Conservation (phyloP, 768 basidiomycete species). For the Phaeolepiota aurea region DNA sequence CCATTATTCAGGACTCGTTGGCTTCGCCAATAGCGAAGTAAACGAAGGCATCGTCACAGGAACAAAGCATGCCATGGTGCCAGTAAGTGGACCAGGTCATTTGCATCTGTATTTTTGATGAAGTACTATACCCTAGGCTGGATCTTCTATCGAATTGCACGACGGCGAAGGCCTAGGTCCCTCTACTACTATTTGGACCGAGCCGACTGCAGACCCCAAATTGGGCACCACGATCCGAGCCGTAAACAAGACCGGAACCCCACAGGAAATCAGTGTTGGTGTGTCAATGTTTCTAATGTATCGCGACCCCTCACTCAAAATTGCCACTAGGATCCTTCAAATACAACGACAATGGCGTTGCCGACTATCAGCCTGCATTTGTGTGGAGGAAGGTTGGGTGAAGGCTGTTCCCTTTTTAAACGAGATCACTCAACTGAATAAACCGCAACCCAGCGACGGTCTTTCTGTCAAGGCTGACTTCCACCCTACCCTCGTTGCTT, state of each 20-base stretch:
- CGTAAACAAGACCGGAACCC: not conserved
- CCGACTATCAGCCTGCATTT: not conserved
- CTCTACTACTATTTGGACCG: not conserved
- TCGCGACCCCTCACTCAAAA: not conserved
- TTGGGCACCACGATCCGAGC: not conserved
- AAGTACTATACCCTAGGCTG: no score
- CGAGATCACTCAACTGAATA: not conserved
- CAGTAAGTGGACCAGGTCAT: no score
- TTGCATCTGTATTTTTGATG: no score
- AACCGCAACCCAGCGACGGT: not conserved
- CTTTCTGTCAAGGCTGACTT: constrained; percentile 1
- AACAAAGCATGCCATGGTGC: not conserved
- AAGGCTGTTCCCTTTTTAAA: not conserved
- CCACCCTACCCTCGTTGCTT: not conserved
- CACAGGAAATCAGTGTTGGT: not conserved
- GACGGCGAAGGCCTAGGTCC: no score
- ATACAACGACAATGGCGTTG: not conserved
- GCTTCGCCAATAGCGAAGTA: not conserved
- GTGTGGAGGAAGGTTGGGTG: not conserved
- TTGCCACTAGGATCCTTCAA: not conserved
- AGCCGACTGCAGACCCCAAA: not conserved
- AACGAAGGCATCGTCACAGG: not conserved
- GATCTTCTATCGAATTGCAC: not conserved
- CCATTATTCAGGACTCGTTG: not conserved
- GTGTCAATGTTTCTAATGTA: not conserved